phyloP scores from a whole-genome alignment of 305 asterid genomes.

The Fraxinus paxiana region DNA sequence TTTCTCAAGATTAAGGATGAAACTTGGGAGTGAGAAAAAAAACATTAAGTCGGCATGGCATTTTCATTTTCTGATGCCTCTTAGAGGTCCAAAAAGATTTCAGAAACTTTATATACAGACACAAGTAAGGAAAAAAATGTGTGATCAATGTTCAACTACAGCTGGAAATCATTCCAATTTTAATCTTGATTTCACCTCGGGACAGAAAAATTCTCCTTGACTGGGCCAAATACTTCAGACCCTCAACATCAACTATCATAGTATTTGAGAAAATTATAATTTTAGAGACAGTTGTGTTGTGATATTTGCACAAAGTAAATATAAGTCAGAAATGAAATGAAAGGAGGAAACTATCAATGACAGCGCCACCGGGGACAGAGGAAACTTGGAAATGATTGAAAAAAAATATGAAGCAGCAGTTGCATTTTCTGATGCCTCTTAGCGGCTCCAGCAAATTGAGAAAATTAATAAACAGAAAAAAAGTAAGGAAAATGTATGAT shows the following conservation, averaged over 20 bases:
- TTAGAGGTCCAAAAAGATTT: neutral
- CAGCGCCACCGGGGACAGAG: neutral
- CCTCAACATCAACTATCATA: neutral
- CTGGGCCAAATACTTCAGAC: neutral
- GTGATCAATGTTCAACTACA: constrained; percentile 8
- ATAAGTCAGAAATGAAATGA: neutral
- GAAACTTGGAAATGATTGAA: neutral
- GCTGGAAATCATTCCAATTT: constrained; percentile 8
- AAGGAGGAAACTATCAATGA: neutral
- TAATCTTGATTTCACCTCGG: neutral
- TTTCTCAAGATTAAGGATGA: neutral
- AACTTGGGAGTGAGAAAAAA: neutral
- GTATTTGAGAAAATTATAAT: neutral
- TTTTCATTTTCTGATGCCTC: neutral
- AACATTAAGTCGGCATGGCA: neutral
- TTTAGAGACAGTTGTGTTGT: neutral
- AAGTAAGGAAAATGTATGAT: neutral
- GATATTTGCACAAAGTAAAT: neutral
- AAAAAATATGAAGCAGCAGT: neutral
- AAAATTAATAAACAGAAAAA: neutral
- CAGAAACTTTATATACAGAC: neutral
- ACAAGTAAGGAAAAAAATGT: neutral
- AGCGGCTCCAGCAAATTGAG: neutral
- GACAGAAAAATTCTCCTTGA: neutral
- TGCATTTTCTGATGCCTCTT: neutral